Percentiles rank a stretch among this genome's conserved stretches.
Evolutionary conservation across 352 stramenopile species (phyloP).

Genomic region (Phytophthora parvispora): DNA sequence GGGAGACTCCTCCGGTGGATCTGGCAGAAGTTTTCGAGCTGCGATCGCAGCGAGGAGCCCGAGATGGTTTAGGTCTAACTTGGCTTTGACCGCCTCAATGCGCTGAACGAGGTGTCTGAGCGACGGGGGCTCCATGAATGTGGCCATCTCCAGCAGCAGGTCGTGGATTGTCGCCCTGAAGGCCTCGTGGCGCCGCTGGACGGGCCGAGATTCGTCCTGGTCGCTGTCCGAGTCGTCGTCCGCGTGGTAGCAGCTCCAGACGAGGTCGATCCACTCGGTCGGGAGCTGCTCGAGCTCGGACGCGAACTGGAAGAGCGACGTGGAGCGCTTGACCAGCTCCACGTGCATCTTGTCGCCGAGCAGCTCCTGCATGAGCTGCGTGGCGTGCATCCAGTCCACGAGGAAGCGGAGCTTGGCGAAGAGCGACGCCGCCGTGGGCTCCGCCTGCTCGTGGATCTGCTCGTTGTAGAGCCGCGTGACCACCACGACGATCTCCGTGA

Average conservation of each 20-base stretch:
- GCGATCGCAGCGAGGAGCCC: constrained; percentile 44
- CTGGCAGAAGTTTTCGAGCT: constrained; percentile 20
- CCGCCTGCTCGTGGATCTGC: constrained; percentile 39
- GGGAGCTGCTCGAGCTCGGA: constrained; percentile 44
- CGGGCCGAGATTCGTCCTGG: constrained; percentile 3
- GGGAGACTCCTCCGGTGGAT: neutral
- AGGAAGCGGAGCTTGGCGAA: constrained; percentile 38
- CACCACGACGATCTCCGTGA: constrained; percentile 70
- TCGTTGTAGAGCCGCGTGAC: constrained; percentile 56
- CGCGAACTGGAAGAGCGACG: constrained; percentile 71
- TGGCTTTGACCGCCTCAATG: constrained; percentile 23
- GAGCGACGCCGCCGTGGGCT: constrained; percentile 35
- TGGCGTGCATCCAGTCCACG: constrained; percentile 61
- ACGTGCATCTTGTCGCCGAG: constrained; percentile 77
- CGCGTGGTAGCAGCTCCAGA: constrained; percentile 65
- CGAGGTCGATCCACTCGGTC: constrained; percentile 52
- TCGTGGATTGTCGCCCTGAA: constrained; percentile 50
- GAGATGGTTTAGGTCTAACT: constrained; percentile 44
- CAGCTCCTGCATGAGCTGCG: constrained; percentile 55
- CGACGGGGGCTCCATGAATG: constrained; percentile 53
- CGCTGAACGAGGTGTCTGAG: constrained; percentile 42
- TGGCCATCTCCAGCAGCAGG: constrained; percentile 65
- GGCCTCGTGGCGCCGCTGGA: constrained; percentile 58
- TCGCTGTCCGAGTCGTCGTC: constrained; percentile 1
- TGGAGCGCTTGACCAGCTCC: constrained; percentile 72